phyloP scores from a whole-genome alignment of 1,284 basidiomycete species.

The Sporisorium sorghi region DNA sequence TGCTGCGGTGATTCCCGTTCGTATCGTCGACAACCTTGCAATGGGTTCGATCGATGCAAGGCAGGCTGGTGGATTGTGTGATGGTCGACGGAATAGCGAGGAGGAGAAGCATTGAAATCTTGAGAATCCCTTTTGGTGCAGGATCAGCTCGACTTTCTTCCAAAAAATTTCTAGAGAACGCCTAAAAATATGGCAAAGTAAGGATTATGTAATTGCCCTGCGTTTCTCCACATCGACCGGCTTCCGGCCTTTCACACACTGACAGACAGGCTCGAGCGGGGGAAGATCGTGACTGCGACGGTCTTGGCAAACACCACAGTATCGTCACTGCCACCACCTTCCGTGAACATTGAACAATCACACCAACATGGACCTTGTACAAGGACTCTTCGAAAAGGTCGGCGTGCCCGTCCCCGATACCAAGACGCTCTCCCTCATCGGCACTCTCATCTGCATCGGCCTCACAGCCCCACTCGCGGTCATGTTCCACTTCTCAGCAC shows the following conservation, averaged over 20 bases:
- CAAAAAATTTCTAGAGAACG: conserved; percentile 26
- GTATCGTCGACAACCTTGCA: neutral
- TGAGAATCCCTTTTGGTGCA: conserved; percentile 1
- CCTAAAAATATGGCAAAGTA: conserved; percentile 4
- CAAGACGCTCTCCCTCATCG: conserved; percentile 40
- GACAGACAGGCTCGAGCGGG: too few relatives aligned
- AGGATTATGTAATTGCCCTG: conserved; percentile 25
- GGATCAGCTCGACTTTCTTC: conserved; percentile 4
- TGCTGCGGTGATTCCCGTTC: neutral
- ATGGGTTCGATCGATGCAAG: neutral
- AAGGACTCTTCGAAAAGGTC: conserved; percentile 14
- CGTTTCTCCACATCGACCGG: conserved; percentile 17
- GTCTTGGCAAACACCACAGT: too few relatives aligned
- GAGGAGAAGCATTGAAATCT: too few relatives aligned
- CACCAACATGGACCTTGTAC: conserved; percentile 41
- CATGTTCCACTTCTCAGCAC: conserved; percentile 35
- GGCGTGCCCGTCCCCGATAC: conserved; percentile 30
- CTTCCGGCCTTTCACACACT: neutral
- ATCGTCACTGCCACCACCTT: neutral
- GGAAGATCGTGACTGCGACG: too few relatives aligned
- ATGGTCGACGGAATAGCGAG: neutral
- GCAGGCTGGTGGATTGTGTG: neutral
- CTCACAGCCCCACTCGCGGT: conserved; percentile 23
- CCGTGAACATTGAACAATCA: too few relatives aligned
- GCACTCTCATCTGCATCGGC: conserved; percentile 33